Percentiles rank a stretch among this genome's conserved stretches.
These are phyloP conservation scores for Macroventuria anomochaeta DNA, from an alignment of 2,329 filamentous ascomycete species.

Conservation along the genomic window DNA sequence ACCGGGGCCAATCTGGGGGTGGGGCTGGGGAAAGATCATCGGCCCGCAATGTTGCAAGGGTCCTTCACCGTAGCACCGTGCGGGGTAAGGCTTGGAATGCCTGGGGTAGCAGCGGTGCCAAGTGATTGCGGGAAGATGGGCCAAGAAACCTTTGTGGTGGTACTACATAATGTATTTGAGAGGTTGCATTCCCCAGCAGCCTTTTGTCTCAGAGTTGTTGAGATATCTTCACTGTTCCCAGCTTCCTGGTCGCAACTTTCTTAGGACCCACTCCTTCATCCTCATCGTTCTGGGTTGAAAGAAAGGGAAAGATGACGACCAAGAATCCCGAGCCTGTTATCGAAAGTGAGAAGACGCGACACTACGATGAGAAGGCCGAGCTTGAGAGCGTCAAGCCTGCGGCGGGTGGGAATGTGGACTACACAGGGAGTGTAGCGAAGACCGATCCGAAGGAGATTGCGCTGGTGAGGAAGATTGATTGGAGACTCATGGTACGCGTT, in stretches of 20 bases:
- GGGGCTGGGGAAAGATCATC: background rate
- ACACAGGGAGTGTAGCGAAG: conserved; percentile 42
- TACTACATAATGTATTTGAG: conserved; percentile 3
- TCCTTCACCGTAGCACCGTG: conserved; percentile 12
- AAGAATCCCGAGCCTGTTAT: conserved; percentile 1
- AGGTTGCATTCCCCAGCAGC: conserved; percentile 2
- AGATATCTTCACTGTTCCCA: background rate
- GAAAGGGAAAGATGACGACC: conserved; percentile 4
- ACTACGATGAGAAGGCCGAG: conserved; percentile 30
- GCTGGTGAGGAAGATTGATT: conserved; percentile 44
- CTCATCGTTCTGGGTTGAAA: conserved; percentile 6
- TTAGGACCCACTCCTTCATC: background rate
- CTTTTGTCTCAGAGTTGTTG: conserved; percentile 4
- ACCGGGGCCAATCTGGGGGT: background rate
- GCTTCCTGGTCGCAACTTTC: background rate
- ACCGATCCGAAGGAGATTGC: conserved; percentile 42
- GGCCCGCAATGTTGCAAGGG: background rate
- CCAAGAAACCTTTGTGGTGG: background rate
- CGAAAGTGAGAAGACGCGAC: conserved; percentile 26
- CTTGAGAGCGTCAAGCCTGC: conserved; percentile 24
- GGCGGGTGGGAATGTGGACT: conserved; percentile 29
- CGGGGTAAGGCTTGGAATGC: conserved; percentile 22
- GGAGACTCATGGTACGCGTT: conserved; percentile 38
- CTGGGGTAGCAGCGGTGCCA: conserved; percentile 20
- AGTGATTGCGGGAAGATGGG: conserved; percentile 4